Evolutionary conservation across 371 early-diverging fungal genomes (phyloP).

Genomic region (Nematocida ausubeli): DNA sequence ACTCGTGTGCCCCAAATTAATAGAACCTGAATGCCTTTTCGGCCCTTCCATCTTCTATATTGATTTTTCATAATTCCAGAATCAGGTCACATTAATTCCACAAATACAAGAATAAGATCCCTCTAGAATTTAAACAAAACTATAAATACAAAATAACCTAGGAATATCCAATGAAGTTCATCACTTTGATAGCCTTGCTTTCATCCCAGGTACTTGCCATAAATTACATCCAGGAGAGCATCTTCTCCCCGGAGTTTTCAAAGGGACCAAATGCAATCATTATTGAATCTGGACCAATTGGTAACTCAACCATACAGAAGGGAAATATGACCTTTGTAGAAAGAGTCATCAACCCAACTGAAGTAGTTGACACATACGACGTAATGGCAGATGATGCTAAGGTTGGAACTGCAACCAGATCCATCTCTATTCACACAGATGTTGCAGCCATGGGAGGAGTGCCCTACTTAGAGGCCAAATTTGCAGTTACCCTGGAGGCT

Average conservation of each 20-base stretch:
- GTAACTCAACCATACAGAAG: constrained; percentile 7
- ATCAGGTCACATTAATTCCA: too few relatives aligned
- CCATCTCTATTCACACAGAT: constrained; percentile 13
- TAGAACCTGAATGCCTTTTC: too few relatives aligned
- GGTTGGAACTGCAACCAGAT: constrained; percentile 34
- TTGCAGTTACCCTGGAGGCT: neutral
- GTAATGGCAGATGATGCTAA: neutral
- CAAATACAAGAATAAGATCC: neutral
- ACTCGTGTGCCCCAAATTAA: too few relatives aligned
- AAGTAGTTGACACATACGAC: constrained; percentile 31
- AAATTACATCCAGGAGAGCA: constrained; percentile 40
- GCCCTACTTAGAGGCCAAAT: constrained; percentile 32
- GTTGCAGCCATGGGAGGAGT: neutral
- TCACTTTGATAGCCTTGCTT: constrained; percentile 39
- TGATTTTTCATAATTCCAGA: too few relatives aligned
- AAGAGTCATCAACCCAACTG: constrained; percentile 10
- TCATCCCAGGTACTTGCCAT: constrained; percentile 43
- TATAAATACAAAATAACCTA: constrained; percentile 35
- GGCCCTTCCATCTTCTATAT: too few relatives aligned
- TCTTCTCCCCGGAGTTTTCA: constrained; percentile 13
- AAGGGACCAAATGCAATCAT: constrained; percentile 10
- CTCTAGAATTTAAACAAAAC: constrained; percentile 29
- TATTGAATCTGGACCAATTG: constrained; percentile 6
- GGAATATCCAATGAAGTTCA: constrained; percentile 32
- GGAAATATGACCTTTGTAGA: constrained; percentile 39